Base-by-base conservation (phyloP, 805 yeast genomes). In the Saccharomycopsis sp. region DNA sequence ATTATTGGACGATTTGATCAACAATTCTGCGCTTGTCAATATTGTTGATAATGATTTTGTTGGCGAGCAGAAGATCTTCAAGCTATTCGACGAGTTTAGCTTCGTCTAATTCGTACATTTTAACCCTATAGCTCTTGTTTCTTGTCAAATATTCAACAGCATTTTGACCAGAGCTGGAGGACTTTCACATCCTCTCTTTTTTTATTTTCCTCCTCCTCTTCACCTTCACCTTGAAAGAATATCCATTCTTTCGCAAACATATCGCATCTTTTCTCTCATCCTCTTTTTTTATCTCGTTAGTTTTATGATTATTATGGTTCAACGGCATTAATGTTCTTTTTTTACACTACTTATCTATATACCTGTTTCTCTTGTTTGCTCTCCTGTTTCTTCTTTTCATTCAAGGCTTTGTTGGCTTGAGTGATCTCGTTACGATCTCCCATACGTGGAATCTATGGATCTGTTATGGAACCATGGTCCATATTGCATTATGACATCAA, bases 11-110 rank as follows among this genome's bases (percentile, higher is more conserved):
- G 64, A 67, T 2, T 69, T 87, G 54, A 75, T 84, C 56, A 72
- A 82, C 53, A 80, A 81, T 56, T 93, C 81, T 74, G 84, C 85
- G 47, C 78, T 93, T 66, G 86, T 93, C 65, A 92, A 92, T 72
- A 81, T 93, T 67, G 97, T 93, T 59, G 96, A 92, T 74, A 93
- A 93, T 70, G 91, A 92, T 68, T 93, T 69, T 62, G 76, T 82
- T 52, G 80, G 82, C 56, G 79, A 82, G 63, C 77, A 78, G 52
- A 78, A 80, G 60, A 84, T 87, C 63, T 85, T 84, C 69, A 65
- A 72, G 9, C 71, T 86, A 60, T 78, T 87, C 64, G 70, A 77
- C 47, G 75, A 17, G 7, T 44, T 44, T 17, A 17, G 12, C 49
- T 44, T 44, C 20, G 22, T 44, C 22, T 7, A 44, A 8, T 44